Evolutionary conservation across 2,329 filamentous ascomycete species (phyloP).

Genomic region (Cladobotryum mycophilum): DNA sequence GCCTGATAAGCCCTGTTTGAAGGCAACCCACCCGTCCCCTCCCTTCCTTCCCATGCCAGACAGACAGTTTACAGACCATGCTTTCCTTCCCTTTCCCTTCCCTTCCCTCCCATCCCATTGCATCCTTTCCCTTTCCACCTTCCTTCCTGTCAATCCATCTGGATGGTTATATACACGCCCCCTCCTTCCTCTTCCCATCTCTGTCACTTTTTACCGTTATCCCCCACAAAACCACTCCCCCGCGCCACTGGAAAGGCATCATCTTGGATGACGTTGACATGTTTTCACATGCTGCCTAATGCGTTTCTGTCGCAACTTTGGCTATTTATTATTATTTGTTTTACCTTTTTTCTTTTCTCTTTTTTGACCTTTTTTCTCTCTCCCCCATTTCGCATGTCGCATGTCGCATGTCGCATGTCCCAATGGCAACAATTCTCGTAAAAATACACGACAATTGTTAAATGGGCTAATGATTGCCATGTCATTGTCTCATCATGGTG

Average conservation of each 20-base stretch:
- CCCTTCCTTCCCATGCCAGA: neutral
- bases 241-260: constrained; percentile 8
- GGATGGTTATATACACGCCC: constrained; percentile 2
- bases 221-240: constrained; percentile 6
- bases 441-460: too few relatives aligned
- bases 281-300: constrained; percentile 5
- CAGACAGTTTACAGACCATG: too few relatives aligned
- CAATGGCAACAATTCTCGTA: too few relatives aligned
- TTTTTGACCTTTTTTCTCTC: neutral
- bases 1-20: too few relatives aligned
- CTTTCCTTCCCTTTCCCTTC: neutral
- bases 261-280: constrained; percentile 10
- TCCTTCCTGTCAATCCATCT: neutral
- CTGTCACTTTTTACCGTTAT: neutral
- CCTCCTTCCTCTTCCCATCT: neutral
- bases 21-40: too few relatives aligned
- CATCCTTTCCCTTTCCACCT: too few relatives aligned
- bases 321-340: too few relatives aligned
- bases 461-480: too few relatives aligned
- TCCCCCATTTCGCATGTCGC: neutral
- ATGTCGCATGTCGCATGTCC: neutral
- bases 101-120: neutral
- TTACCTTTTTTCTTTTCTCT: too few relatives aligned
- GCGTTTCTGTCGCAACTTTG: neutral
- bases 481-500: too few relatives aligned